phyloP scores from a whole-genome alignment of 768 basidiomycete genomes.

The Kwoniella bestiolae region DNA sequence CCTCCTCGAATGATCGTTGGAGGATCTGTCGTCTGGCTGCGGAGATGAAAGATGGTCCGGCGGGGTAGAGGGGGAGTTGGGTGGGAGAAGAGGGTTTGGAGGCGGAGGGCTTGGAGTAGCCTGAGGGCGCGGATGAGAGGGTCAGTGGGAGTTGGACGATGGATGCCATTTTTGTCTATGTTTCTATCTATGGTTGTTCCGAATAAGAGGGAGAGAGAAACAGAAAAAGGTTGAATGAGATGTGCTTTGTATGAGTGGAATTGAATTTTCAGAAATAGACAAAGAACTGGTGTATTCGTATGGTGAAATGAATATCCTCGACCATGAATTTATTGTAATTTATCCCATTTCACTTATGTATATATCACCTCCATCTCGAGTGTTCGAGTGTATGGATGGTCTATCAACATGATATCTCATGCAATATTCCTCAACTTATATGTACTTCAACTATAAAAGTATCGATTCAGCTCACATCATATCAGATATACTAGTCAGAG shows the following conservation, averaged over 20 bases:
- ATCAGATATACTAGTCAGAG: background rate
- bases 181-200: slow-evolving; percentile 5
- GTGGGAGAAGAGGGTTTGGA: slow-evolving; percentile 59
- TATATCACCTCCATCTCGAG: slow-evolving; percentile 8
- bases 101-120: slow-evolving; percentile 60
- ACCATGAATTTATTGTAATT: slow-evolving; percentile 23
- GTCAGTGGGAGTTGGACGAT: slow-evolving; percentile 59
- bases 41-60: slow-evolving; percentile 83
- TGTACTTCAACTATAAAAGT: too few relatives aligned
- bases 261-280: slow-evolving; percentile 22
- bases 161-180: slow-evolving; percentile 41
- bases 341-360: slow-evolving; percentile 17
- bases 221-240: background rate
- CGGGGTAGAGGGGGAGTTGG: slow-evolving; percentile 70
- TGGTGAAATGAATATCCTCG: slow-evolving; percentile 4
- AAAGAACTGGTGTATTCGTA: too few relatives aligned
- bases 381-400: too few relatives aligned
- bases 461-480: background rate
- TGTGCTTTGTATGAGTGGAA: too few relatives aligned
- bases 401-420: too few relatives aligned
- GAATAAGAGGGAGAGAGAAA: background rate
- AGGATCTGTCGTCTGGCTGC: slow-evolving; percentile 77
- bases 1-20: slow-evolving; percentile 77
- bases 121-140: slow-evolving; percentile 61
- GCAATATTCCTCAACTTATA: too few relatives aligned